phyloP scores from a whole-genome alignment of 73 alveolate species.

The Durusdinium trenchii region DNA sequence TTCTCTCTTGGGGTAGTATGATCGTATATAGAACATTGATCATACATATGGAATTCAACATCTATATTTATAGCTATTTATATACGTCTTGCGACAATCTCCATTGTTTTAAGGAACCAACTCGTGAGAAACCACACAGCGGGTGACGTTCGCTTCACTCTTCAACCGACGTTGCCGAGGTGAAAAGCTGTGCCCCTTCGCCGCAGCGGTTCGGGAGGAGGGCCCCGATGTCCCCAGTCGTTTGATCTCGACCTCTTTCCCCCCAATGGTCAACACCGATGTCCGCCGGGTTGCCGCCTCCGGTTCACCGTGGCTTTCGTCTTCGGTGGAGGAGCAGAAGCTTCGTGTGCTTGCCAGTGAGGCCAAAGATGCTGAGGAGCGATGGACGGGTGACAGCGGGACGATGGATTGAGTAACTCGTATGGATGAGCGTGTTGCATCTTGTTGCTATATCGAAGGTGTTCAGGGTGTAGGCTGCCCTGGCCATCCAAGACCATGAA shows the following conservation, averaged over 20 bases:
- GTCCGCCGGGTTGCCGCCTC: too few species aligned
- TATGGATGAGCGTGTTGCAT: too few species aligned
- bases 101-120: not conserved
- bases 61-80: too few species aligned
- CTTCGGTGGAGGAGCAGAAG: slow-evolving; percentile 26
- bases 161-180: not conserved
- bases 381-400: too few species aligned
- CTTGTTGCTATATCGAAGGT: too few species aligned
- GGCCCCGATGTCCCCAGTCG: not conserved
- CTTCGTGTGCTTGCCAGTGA: slow-evolving; percentile 83
- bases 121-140: not conserved
- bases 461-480: too few species aligned
- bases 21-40: not conserved
- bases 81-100: not conserved
- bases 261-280: too few species aligned
- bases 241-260: not conserved
- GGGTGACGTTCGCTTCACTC: not conserved
- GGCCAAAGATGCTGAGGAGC: slow-evolving; percentile 49
- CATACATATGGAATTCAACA: too few species aligned
- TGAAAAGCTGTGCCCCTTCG: slow-evolving; percentile 64
- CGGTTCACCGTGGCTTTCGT: not conserved
- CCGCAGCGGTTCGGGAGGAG: slow-evolving; percentile 60
- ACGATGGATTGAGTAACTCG: too few species aligned
- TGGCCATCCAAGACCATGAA: too few species aligned
- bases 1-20: too few species aligned